A percentile compares a stretch with the other conserved stretches of the same genome.
Evolutionary conservation across 2,329 filamentous ascomycete genomes (phyloP).

Genomic region (Colletotrichum cereale): DNA sequence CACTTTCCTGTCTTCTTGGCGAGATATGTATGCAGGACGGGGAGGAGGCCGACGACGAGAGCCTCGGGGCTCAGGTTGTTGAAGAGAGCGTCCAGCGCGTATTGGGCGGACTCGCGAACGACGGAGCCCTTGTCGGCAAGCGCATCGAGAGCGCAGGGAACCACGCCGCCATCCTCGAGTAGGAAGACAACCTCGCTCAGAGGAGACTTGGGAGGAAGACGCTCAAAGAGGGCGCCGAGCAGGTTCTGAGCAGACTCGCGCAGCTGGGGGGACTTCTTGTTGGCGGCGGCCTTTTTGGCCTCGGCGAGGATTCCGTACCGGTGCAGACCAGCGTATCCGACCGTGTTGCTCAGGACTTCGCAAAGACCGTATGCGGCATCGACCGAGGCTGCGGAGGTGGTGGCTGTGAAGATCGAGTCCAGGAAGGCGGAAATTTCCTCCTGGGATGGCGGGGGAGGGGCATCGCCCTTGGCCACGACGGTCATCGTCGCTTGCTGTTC

Average conservation of each 20-base stretch:
- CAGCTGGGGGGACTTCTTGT: constrained; percentile 91
- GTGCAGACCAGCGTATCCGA: constrained; percentile 65
- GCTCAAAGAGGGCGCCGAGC: constrained; percentile 92
- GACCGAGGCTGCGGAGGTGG: constrained; percentile 77
- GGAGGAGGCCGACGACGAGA: constrained; percentile 84
- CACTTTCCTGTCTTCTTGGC: constrained; percentile 91
- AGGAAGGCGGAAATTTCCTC: constrained; percentile 76
- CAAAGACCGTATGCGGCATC: constrained; percentile 73
- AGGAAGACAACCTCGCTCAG: constrained; percentile 86
- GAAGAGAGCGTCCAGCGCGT: constrained; percentile 92
- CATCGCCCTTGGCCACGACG: constrained; percentile 61
- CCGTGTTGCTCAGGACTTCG: constrained; percentile 67
- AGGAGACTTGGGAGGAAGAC: constrained; percentile 82
- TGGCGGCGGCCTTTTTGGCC: constrained; percentile 79
- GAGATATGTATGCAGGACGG: constrained; percentile 80
- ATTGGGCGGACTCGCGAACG: constrained; percentile 92
- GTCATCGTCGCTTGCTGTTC: constrained; percentile 42
- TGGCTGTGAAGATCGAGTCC: constrained; percentile 75
- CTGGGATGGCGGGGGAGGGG: constrained; percentile 70
- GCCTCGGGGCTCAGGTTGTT: constrained; percentile 83
- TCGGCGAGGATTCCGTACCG: constrained; percentile 68
- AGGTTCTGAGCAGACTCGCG: constrained; percentile 96
- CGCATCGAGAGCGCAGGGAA: constrained; percentile 82
- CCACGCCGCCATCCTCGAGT: constrained; percentile 80
- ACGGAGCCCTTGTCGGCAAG: constrained; percentile 91